Evolutionary conservation across 345 rosid genomes (phyloP), one percentile per base, ranked within the genome.

Genomic region (Brassica nigra): DNA sequence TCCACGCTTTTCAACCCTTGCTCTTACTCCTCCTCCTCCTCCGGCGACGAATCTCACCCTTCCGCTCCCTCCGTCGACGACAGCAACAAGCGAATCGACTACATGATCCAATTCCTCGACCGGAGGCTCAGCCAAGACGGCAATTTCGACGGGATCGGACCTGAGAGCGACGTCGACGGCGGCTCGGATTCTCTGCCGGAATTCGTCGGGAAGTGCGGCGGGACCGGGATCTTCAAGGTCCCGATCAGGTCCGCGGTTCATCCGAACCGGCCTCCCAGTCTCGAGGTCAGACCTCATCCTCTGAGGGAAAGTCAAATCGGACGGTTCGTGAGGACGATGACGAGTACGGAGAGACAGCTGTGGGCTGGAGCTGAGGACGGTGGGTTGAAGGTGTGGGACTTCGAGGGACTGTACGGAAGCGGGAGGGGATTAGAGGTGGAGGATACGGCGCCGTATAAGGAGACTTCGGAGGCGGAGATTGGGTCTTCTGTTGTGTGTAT

Each of bases 291-390:
- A 80, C 97, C 97, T 9, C 99, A 90, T 52, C 99, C 99, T 1
- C 57, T 93, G 28, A 83, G 97, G 76, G 98, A 95, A 84, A 87
- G 89, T 18, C 98, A 95, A 74, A 73, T 76, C 66, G 98, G 93
- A 4, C 82, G 91, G 49, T 91, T 89, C 44, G 47, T 91, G 85
- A 86, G 91, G 79, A 86, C 92, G 67, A 88, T 95, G 68, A 88
- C 86, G 34, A 84, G 89, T 65, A 89, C 96, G 1, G 88, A 87
- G 74, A 79, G 82, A 16, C 94, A 89, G 15, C 71, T 95, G 44
- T 95, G 99, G 98, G 90, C 86, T 1, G 99, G 98, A 1, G 89
- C 86, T 15, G 99, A 95, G 78, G 83, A 83, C 72, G 93, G 96
- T 76, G 91, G 86, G 4, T 23, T 95, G 49, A 87, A 90, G 82